A percentile compares a stretch with the other conserved stretches of the same genome.
Conservation (phyloP, 2,329 filamentous ascomycete species). For the Cryphonectria parasitica region DNA sequence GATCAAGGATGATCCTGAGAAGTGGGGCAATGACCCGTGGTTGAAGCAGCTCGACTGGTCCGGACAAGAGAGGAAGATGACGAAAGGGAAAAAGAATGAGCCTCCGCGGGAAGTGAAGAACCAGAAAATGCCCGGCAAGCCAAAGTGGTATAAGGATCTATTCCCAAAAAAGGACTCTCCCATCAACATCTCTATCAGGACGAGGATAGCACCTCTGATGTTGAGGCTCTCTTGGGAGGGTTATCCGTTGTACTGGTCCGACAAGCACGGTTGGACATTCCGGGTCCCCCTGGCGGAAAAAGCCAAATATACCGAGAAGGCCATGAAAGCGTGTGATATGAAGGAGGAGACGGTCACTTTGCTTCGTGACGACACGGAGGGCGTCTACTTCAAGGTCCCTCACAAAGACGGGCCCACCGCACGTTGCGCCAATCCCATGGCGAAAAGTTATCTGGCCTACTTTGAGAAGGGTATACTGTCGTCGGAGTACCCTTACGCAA, state of each 20-base stretch:
- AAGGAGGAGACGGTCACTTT: constrained; percentile 68
- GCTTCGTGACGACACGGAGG: constrained; percentile 63
- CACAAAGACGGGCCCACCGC: constrained; percentile 92
- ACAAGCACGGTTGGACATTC: constrained; percentile 92
- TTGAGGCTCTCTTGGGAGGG: constrained; percentile 87
- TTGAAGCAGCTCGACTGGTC: constrained; percentile 93
- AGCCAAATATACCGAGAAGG: constrained; percentile 68
- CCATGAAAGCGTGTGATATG: constrained; percentile 77
- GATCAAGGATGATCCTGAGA: constrained; percentile 68
- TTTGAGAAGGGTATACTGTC: constrained; percentile 89
- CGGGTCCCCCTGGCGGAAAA: constrained; percentile 68
- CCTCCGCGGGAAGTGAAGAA: constrained; percentile 75
- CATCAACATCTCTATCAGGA: constrained; percentile 83
- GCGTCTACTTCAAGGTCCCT: constrained; percentile 87
- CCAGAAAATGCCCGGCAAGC: constrained; percentile 95
- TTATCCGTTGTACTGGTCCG: constrained; percentile 88
- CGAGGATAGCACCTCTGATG: constrained; percentile 82
- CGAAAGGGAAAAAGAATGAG: constrained; percentile 86
- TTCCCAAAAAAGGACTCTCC: constrained; percentile 69
- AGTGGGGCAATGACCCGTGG: constrained; percentile 86
- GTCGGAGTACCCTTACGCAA: constrained; percentile 87
- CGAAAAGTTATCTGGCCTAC: constrained; percentile 87
- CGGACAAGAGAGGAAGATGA: constrained; percentile 88
- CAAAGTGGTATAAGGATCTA: constrained; percentile 93
- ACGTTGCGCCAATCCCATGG: constrained; percentile 83